A percentile compares a stretch with the other conserved stretches of the same genome.
Evolutionary conservation across 2,329 filamentous ascomycete genomes (phyloP).

Genomic region (Nemania serpens): DNA sequence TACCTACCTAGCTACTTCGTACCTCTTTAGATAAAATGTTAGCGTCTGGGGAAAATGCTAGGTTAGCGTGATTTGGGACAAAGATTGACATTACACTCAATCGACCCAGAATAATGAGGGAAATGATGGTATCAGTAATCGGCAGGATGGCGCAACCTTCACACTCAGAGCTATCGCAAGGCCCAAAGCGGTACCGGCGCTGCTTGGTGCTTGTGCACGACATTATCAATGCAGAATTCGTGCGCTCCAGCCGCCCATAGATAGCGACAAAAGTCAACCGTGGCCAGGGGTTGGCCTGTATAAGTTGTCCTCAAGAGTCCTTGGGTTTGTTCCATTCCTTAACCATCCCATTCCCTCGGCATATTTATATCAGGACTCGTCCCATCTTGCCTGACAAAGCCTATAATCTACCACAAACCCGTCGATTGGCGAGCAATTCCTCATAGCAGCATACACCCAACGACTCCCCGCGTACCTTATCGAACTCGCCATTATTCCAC

Average conservation of each 20-base stretch:
- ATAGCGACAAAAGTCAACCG: conserved; percentile 16
- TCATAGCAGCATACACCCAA: conserved; percentile 4
- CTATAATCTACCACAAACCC: conserved; percentile 7
- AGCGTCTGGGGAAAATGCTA: conserved; percentile 9
- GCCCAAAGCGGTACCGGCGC: conserved; percentile 27
- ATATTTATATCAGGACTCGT: conserved; percentile 9
- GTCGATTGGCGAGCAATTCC: background rate
- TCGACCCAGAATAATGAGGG: conserved; percentile 14
- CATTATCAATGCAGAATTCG: conserved; percentile 29
- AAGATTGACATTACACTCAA: conserved; percentile 7
- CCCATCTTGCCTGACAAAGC: conserved; percentile 1
- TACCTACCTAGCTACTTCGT: background rate
- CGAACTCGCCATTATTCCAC: conserved; percentile 6
- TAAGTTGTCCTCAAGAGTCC: conserved; percentile 18
- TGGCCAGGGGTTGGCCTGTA: conserved; percentile 13
- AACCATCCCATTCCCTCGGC: conserved; percentile 1
- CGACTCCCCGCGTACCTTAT: background rate
- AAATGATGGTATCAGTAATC: conserved; percentile 29
- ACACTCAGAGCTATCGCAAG: conserved; percentile 11
- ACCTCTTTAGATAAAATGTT: too few species aligned
- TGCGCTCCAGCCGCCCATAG: conserved; percentile 17
- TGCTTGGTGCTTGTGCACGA: conserved; percentile 23
- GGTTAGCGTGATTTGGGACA: conserved; percentile 15
- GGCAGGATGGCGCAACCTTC: conserved; percentile 26
- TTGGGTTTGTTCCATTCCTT: conserved; percentile 11